Conservation (phyloP, 306 rosid genomes). For the Datisca glomerata region DNA sequence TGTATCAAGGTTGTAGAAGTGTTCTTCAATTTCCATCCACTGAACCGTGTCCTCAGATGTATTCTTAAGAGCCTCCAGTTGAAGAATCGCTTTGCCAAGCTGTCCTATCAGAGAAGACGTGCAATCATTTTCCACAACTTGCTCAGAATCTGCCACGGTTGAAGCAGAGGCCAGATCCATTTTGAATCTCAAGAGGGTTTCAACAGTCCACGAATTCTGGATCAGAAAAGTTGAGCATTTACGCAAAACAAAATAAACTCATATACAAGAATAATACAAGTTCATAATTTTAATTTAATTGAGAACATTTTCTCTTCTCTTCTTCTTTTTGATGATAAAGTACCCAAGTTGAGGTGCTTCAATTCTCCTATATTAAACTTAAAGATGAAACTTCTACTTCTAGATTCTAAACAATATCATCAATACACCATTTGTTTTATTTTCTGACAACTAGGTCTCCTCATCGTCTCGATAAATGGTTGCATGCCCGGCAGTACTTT, state of each 20-base stretch:
- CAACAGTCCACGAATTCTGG: slow-evolving; percentile 11
- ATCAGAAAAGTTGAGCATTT: slow-evolving; percentile 3
- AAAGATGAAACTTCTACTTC: neutral
- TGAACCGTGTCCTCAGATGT: slow-evolving; percentile 35
- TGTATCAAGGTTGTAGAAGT: slow-evolving; percentile 42
- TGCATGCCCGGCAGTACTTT: too few species aligned
- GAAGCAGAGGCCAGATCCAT: slow-evolving; percentile 9
- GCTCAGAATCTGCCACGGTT: slow-evolving; percentile 38
- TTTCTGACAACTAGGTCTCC: too few species aligned
- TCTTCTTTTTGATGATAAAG: neutral
- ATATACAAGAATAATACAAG: neutral
- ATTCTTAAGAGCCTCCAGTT: slow-evolving; percentile 39
- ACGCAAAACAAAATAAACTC: neutral
- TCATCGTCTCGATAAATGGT: too few species aligned
- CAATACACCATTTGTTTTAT: too few species aligned
- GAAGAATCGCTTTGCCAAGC: slow-evolving; percentile 39
- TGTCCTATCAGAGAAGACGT: slow-evolving; percentile 35
- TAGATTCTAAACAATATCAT: too few species aligned
- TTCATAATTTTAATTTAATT: neutral
- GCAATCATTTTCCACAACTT: slow-evolving; percentile 16
- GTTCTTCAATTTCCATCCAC: slow-evolving; percentile 61
- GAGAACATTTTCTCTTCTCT: neutral
- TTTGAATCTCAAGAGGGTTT: neutral
- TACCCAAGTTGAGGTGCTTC: neutral
- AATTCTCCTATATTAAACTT: neutral